Evolutionary conservation across 2,329 filamentous ascomycete genomes (phyloP), one percentile per base, ranked within the genome.

Genomic region (Stachybotrys elegans): DNA sequence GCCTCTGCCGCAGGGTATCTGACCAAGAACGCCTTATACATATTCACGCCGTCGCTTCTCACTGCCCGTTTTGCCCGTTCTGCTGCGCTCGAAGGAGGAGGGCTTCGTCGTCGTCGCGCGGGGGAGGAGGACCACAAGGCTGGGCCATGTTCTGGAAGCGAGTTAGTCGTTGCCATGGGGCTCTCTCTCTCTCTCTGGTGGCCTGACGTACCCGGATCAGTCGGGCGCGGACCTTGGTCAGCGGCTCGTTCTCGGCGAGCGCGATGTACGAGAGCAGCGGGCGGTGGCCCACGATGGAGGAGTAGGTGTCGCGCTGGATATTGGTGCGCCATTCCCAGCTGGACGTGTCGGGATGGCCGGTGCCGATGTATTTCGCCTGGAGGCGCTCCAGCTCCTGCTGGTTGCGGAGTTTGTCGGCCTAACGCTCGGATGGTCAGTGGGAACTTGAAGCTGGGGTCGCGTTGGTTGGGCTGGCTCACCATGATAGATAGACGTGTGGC

Each of bases 261-360:
- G 87, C 79, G 74, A 96, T 90, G 66, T 95, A 96, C 31, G 87
- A 82, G 14, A 97, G 75, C 48, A 96, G 75, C 7, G 90, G 86
- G 14, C 90, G 87, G 63, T 98, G 93, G 17, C 93, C 93, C 51
- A 93, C 79, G 57, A 95, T 91, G 50, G 84, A 90, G 17, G 90
- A 81, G 62, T 92, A 91, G 19, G 86, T 94, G 72, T 98, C 93
- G 63, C 93, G 90, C 62, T 90, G 81, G 61, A 97, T 92, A 71
- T 97, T 98, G 48, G 87, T 91, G 41, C 86, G 86, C 90, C 91
- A 98, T 70, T 98, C 93, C 83, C 93, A 93, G 66, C 89, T 94
- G 21, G 90, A 95, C 13, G 92, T 97, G 71, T 98, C 93, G 35
- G 92, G 88, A 67, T 96, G 91, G 20, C 93, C 93, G 4, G 93